These are phyloP conservation scores for Tolypocladium pustulatum DNA, from an alignment of 2,329 filamentous ascomycete species.

Conservation along the genomic window DNA sequence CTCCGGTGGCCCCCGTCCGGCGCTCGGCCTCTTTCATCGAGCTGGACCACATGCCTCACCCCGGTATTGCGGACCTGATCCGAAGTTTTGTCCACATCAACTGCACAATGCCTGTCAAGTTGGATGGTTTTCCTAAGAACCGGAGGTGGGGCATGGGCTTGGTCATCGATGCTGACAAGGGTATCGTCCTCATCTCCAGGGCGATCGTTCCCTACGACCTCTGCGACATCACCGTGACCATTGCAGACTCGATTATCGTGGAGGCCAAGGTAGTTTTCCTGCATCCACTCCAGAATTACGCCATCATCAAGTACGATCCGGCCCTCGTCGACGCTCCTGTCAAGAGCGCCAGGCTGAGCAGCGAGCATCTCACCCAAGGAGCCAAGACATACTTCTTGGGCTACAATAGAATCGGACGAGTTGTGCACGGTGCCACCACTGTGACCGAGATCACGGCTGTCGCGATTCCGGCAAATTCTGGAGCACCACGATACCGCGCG, in stretches of 20 bases:
- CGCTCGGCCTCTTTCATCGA: conserved; percentile 84
- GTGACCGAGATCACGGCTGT: conserved; percentile 97
- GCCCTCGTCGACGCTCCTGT: conserved; percentile 89
- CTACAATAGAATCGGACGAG: conserved; percentile 91
- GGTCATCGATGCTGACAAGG: conserved; percentile 95
- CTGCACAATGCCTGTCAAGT: conserved; percentile 87
- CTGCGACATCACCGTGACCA: conserved; percentile 91
- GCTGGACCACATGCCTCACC: conserved; percentile 77
- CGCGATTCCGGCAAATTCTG: conserved; percentile 85
- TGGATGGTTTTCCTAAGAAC: conserved; percentile 95
- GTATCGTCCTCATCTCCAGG: conserved; percentile 84
- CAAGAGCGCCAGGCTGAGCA: conserved; percentile 74
- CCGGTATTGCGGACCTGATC: conserved; percentile 85
- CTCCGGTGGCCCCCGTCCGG: conserved; percentile 59
- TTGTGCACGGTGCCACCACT: conserved; percentile 86
- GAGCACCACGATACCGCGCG: conserved; percentile 84
- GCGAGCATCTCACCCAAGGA: conserved; percentile 77
- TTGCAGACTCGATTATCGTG: conserved; percentile 92
- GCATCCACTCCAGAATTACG: conserved; percentile 94
- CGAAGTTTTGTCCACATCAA: conserved; percentile 90
- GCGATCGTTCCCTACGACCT: conserved; percentile 94
- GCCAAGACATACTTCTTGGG: conserved; percentile 93
- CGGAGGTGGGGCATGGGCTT: conserved; percentile 91
- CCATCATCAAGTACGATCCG: conserved; percentile 89
- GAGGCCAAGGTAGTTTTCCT: conserved; percentile 92